Evolutionary conservation across 257 asterid genomes (phyloP).

Genomic region (Scutellaria galericulata): DNA sequence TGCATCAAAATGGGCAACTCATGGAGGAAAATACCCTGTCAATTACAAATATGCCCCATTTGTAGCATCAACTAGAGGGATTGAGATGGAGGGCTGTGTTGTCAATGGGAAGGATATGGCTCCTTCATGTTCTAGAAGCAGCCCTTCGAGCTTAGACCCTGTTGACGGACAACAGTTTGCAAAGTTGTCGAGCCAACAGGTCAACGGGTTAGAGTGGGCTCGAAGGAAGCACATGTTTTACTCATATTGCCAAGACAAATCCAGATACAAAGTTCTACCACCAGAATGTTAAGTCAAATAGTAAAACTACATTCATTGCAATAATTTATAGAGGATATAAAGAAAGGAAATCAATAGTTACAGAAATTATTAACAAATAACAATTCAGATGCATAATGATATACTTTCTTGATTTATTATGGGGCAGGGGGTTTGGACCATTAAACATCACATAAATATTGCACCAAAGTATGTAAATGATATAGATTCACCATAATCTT

Average conservation of each 20-base stretch:
- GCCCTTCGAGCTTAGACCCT: conserved; percentile 69
- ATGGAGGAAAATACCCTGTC: conserved; percentile 85
- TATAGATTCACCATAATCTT: conserved; percentile 4
- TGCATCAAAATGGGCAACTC: conserved; percentile 92
- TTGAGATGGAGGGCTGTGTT: conserved; percentile 72
- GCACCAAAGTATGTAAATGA: conserved; percentile 18
- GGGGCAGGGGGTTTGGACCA: not conserved
- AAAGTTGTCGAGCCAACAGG: conserved; percentile 60
- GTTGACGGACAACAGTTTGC: conserved; percentile 77
- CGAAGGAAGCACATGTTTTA: conserved; percentile 81
- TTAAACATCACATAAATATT: conserved; percentile 7
- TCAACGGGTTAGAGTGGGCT: conserved; percentile 68
- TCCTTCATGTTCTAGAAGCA: conserved; percentile 53
- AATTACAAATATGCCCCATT: conserved; percentile 72
- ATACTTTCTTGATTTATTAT: not conserved
- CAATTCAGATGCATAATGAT: conserved; percentile 3
- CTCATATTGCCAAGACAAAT: conserved; percentile 78
- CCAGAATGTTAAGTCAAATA: conserved; percentile 68
- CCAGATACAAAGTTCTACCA: conserved; percentile 72
- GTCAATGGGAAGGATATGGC: conserved; percentile 34
- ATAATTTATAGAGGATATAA: conserved; percentile 2
- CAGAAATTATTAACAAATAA: conserved; percentile 5
- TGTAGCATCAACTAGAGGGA: conserved; percentile 50
- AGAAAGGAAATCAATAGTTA: not conserved
- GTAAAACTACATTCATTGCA: conserved; percentile 29